These are phyloP conservation scores for Saussurea involucrata DNA, from an alignment of 129 eudicot genomes.

Conservation along the genomic window DNA sequence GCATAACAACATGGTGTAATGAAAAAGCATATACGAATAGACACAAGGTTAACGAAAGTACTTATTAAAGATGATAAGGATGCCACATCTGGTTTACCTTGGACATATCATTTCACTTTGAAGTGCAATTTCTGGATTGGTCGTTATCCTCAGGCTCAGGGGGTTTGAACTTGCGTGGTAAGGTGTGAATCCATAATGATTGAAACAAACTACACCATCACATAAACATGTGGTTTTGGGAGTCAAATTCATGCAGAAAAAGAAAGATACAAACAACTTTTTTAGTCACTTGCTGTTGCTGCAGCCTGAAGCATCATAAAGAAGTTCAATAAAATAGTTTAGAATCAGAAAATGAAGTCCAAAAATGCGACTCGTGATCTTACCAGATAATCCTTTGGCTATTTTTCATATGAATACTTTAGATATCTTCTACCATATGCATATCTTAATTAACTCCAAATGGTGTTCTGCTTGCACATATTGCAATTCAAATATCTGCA, in stretches of 20 bases:
- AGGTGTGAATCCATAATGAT: not conserved
- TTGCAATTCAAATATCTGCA: not conserved
- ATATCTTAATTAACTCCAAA: not conserved
- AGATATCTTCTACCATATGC: not conserved
- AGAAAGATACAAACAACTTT: not conserved
- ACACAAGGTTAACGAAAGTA: not conserved
- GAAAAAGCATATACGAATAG: not conserved
- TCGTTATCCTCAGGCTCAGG: not conserved
- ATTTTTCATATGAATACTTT: not conserved
- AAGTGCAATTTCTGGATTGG: not conserved
- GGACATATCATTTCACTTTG: not conserved
- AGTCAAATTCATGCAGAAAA: not conserved
- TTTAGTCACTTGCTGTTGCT: not conserved
- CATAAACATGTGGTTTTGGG: not conserved
- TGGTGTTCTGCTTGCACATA: not conserved
- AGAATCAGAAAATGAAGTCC: not conserved
- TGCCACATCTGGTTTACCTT: slow-evolving; percentile 11
- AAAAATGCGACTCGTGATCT: not conserved
- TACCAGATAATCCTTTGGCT: not conserved
- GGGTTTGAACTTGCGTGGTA: not conserved
- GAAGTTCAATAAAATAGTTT: not conserved
- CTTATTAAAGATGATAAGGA: slow-evolving; percentile 5
- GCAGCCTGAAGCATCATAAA: not conserved
- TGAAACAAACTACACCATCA: not conserved
- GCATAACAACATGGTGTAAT: not conserved